Conservation (phyloP, 352 stramenopile species). For the Globisporangium okanoganense region DNA sequence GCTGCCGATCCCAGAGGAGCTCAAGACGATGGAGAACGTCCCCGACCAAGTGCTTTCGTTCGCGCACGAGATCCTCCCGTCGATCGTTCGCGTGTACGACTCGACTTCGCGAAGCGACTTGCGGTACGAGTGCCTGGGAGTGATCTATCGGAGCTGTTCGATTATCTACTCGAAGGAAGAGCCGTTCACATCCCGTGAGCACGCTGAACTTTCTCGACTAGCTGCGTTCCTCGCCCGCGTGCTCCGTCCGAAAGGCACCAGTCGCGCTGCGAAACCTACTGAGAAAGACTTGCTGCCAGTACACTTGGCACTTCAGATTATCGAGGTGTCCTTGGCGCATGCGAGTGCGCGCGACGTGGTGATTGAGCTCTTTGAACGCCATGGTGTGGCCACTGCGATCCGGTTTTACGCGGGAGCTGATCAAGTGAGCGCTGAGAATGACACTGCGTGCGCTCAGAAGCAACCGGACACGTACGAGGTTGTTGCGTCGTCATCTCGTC, state of each 20-base stretch:
- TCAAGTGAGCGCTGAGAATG: neutral
- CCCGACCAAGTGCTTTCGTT: slow-evolving; percentile 27
- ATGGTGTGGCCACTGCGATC: slow-evolving; percentile 50
- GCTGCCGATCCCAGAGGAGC: slow-evolving; percentile 33
- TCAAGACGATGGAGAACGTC: slow-evolving; percentile 18
- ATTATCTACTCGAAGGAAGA: slow-evolving; percentile 32
- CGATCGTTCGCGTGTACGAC: slow-evolving; percentile 56
- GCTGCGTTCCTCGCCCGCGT: slow-evolving; percentile 53
- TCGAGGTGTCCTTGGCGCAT: slow-evolving; percentile 33
- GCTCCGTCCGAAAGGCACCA: slow-evolving; percentile 38
- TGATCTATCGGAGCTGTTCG: slow-evolving; percentile 45
- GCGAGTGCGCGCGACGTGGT: slow-evolving; percentile 15
- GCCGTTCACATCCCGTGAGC: slow-evolving; percentile 22
- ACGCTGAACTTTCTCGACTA: slow-evolving; percentile 31
- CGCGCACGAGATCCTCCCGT: slow-evolving; percentile 39
- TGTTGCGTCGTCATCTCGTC: slow-evolving; percentile 25
- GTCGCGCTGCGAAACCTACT: neutral
- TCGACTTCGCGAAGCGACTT: slow-evolving; percentile 40
- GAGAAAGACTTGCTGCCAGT: slow-evolving; percentile 31
- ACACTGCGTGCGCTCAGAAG: neutral
- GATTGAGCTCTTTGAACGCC: slow-evolving; percentile 43
- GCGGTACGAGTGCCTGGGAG: slow-evolving; percentile 49
- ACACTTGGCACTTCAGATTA: slow-evolving; percentile 45
- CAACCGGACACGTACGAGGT: slow-evolving; percentile 20
- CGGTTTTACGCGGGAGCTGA: slow-evolving; percentile 33